These are phyloP conservation scores for Populus euphratica DNA, from an alignment of 345 rosid genomes.

Conservation along the genomic window DNA sequence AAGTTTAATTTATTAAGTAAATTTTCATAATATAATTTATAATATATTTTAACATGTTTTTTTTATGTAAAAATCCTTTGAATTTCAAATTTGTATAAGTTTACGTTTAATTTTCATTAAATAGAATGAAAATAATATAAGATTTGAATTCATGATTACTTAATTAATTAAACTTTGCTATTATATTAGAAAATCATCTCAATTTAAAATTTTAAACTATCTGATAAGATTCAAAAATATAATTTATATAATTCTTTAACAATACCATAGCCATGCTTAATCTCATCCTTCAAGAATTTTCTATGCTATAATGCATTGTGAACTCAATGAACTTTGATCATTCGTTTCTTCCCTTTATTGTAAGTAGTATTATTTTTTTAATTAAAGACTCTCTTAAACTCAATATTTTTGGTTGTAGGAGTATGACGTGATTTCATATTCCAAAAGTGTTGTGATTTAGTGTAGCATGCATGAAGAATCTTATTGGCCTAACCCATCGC, in stretches of 20 bases:
- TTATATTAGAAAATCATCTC: accelerated
- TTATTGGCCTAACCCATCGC: slow-evolving; percentile 7
- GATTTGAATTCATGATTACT: too few species aligned
- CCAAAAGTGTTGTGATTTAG: background rate
- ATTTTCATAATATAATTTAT: too few species aligned
- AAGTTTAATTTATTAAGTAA: too few species aligned
- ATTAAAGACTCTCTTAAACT: background rate
- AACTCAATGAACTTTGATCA: background rate
- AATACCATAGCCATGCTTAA: too few species aligned
- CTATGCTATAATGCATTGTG: background rate
- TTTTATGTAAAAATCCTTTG: too few species aligned
- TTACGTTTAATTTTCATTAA: too few species aligned
- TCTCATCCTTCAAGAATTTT: background rate
- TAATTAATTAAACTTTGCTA: too few species aligned
- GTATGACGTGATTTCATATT: slow-evolving; percentile 4
- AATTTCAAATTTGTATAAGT: too few species aligned
- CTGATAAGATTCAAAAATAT: accelerated
- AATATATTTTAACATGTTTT: too few species aligned
- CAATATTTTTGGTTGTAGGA: background rate
- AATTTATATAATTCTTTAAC: too few species aligned
- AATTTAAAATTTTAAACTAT: too few species aligned
- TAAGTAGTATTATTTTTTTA: background rate
- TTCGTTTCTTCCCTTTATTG: background rate
- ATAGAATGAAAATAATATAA: too few species aligned
- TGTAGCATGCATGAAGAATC: slow-evolving; percentile 20